Evolutionary conservation across 257 asterid genomes (phyloP), one percentile per base, ranked within the genome.

Genomic region (Parsonsia alboflavescens): DNA sequence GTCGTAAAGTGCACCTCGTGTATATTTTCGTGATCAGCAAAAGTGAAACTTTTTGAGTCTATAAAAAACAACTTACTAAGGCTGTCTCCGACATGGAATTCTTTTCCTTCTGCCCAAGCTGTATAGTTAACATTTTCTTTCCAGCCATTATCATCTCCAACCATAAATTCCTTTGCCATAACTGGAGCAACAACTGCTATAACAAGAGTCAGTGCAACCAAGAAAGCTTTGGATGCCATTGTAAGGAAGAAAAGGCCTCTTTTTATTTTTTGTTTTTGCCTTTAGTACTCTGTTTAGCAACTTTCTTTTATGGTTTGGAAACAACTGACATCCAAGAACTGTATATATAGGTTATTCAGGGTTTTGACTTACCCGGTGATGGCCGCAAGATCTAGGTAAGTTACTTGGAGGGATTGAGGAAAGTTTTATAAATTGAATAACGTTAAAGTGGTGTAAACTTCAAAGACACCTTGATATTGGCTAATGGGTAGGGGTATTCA

Each of bases 61-160:
- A n/a, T 33, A 33, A 33, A 33, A 33, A 33, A n/a, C 12, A 24
- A 52, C 62, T 9, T 70, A 70, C 74, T 22, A 10, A 70, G 61
- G 28, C 48, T 50, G 63, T 70, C 74, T 1, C 87, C 89, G 5
- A 81, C 86, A 6, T 42, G 78, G 56, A 85, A 85, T 9, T 77
- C 61, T 66, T 75, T 76, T 10, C 83, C 77, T 6, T 39, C 8
- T 2, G 82, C 84, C 88, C 89, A 86, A 1, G 42, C 13, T 0
- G 72, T 61, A 73, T 75, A 86, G 49, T 80, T 65, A 39, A 86
- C 72, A 24, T 41, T 49, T 7, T 73, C 1, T 24, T 65, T 80
- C 90, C 90, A 86, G 24, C 90, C 90, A 16, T 16, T n/a, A 10
- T 80, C 79, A 48, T 80, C 90, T 74, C 90, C 88, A 6, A 86